Percentiles rank a stretch among this genome's conserved stretches.
Evolutionary conservation across 108 stramenopile species (phyloP).

Genomic region (Phaeodactylum tricornutum): DNA sequence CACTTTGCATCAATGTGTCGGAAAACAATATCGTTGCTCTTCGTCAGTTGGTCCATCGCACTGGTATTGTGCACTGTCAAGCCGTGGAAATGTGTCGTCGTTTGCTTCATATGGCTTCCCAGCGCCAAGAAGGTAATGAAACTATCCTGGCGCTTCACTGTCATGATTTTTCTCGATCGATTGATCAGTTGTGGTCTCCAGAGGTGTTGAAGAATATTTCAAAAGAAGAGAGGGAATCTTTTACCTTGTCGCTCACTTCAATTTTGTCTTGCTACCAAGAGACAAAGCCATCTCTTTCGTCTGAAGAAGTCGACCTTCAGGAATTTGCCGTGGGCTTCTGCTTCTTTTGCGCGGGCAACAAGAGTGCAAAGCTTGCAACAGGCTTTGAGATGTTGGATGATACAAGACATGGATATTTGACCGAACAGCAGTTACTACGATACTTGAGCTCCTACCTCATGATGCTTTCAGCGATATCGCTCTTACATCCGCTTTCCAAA

Average conservation of each 20-base stretch:
- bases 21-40: slow-evolving; percentile 72
- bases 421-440: slow-evolving; percentile 46
- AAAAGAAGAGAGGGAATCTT: slow-evolving; percentile 36
- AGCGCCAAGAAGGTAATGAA: slow-evolving; percentile 11
- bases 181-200: slow-evolving; percentile 1
- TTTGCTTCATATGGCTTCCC: slow-evolving; percentile 31
- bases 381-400: slow-evolving; percentile 72
- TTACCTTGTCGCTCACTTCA: slow-evolving; percentile 53
- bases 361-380: slow-evolving; percentile 66
- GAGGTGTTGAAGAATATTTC: slow-evolving; percentile 26
- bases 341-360: slow-evolving; percentile 81
- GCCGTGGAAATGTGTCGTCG: slow-evolving; percentile 47
- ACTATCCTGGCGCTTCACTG: slow-evolving; percentile 23
- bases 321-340: slow-evolving; percentile 78
- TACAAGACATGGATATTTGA: slow-evolving; percentile 32
- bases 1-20: slow-evolving; percentile 63
- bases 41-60: slow-evolving; percentile 44
- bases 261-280: slow-evolving; percentile 68
- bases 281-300: slow-evolving; percentile 12
- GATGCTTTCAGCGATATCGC: slow-evolving; percentile 70
- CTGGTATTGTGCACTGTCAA: slow-evolving; percentile 40
- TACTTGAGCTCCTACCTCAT: slow-evolving; percentile 74
- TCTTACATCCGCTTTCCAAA: slow-evolving; percentile 32
- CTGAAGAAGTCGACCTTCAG: slow-evolving; percentile 41
- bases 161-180: slow-evolving; percentile 19